phyloP scores from a whole-genome alignment of 2,329 filamentous ascomycete species.

The Cytospora mali region DNA sequence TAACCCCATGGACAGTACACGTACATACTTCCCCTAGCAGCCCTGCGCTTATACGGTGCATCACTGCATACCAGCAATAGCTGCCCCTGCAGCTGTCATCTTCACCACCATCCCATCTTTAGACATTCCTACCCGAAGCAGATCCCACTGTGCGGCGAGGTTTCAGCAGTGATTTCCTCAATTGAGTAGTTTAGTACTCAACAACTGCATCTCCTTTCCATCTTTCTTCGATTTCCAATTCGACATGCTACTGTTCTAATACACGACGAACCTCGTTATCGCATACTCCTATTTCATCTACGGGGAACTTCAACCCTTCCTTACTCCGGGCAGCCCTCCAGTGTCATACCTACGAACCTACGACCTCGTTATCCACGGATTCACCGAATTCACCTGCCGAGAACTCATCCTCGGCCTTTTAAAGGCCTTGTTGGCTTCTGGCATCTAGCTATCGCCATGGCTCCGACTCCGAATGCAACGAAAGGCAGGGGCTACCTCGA shows the following conservation, averaged over 20 bases:
- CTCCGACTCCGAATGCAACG: slow-evolving; percentile 46
- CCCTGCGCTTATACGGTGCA: no score
- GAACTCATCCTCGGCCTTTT: slow-evolving; percentile 1
- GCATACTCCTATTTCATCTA: slow-evolving; percentile 4
- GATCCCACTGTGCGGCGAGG: slow-evolving; percentile 13
- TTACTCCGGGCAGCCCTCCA: neutral
- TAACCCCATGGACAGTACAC: neutral
- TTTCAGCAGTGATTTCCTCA: slow-evolving; percentile 8
- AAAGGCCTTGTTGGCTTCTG: slow-evolving; percentile 4
- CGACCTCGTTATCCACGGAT: slow-evolving; percentile 6
- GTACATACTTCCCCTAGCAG: neutral
- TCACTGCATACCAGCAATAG: neutral
- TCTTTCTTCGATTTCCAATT: neutral
- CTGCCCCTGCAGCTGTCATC: slow-evolving; percentile 22
- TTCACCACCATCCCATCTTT: slow-evolving; percentile 13
- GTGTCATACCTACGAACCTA: neutral
- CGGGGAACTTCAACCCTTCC: neutral
- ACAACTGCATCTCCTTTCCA: slow-evolving; percentile 1
- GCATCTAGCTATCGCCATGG: slow-evolving; percentile 19
- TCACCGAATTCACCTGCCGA: neutral
- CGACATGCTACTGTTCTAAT: slow-evolving; percentile 14
- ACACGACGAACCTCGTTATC: slow-evolving; percentile 4
- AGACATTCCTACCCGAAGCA: slow-evolving; percentile 14
- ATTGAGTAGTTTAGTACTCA: slow-evolving; percentile 15
- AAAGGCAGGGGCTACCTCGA: slow-evolving; percentile 84